Base-by-base conservation (phyloP, 139 green algal species). In the Tetradesmus obliquus region DNA sequence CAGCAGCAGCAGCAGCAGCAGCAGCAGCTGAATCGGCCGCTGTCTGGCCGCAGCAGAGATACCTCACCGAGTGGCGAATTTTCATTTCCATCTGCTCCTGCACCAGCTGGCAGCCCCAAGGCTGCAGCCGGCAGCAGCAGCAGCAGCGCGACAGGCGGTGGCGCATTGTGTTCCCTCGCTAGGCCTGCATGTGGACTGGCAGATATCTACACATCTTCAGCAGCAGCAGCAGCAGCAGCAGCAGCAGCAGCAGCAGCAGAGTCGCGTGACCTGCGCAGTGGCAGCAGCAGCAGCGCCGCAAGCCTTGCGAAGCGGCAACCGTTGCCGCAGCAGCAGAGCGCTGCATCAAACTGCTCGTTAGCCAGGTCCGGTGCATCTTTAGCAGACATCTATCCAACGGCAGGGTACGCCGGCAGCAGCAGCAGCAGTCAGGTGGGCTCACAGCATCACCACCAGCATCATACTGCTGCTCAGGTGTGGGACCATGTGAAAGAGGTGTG, bases 401-500 rank as follows among this genome's bases (percentile, higher is more conserved):
- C 54, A 87, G 19, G 4, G n/a, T n/a, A n/a, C n/a, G n/a, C n/a
- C 1, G 32, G 82, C 60, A 71, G 19, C 60, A 87, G 54, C 13
- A 55, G 24, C 53, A 87, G 4, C n/a, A 69, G 6, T 5, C 53
- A 7, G n/a, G n/a, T n/a, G n/a, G n/a, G n/a, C n/a, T n/a, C n/a
- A n/a, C 66, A 74, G 66, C 66, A 74, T 5, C 66, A 74, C 5
- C 15, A 24, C 66, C 3, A 2, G 5, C 66, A 74, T n/a, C 66
- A 45, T 53, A 58, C 15, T 55, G 86, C 71, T 22, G 86, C 53
- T 55, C 51, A 72, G 2, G 69, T 90, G 2, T 90, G 86, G 86
- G 69, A 54, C 1, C 53, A 83, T 24, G 53, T 90, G 7, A 90
- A 90, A 12, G 86, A 83, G 6, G 86, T 62, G 7, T 83, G 69